Evolutionary conservation across 2,329 filamentous ascomycete genomes (phyloP), one percentile per base, ranked within the genome.

Genomic region (Ophiostoma populinum): DNA sequence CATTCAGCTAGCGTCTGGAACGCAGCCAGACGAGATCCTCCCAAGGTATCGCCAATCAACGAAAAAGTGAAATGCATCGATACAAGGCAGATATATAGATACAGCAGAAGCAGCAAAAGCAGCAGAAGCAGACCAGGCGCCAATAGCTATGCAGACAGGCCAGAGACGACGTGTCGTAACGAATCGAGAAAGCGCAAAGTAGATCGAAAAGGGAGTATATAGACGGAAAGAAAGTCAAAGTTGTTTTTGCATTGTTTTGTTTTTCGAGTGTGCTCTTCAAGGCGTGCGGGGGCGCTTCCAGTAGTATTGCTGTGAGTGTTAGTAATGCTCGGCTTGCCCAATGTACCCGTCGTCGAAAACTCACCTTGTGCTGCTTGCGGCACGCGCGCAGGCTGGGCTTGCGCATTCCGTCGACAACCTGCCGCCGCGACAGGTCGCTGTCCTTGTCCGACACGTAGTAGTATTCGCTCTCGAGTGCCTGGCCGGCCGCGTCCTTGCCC

Each of bases 301-400:
- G 34, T 39, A 39, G 29, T 39, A 39, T 39, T 39, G 37, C 37
- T 35, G 35, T 6, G 17, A 19, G n/a, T 32, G 30, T 32, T 32
- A 33, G 34, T 39, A 18, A 24, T 25, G 17, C 12, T n/a, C 18
- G 7, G 6, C 30, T 22, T 12, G 10, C n/a, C n/a, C n/a, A n/a
- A 19, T 21, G 24, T 24, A 16, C 28, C 16, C 7, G 17, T 12
- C 20, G 8, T 12, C 25, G 16, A 35, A 18, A 28, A 55, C 62
- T 51, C 68, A 95, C 87, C 81, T 95, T 95, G 58, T 98, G 90
- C 52, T 90, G 82, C 60, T 94, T 95, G 49, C 90, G 71, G 51
- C 90, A 94, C 50, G 76, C 78, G 45, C 90, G 69, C 49, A 98
- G 60, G 47, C 83, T 90, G 28, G 86, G 87, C 57, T 92, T 93